phyloP scores from a whole-genome alignment of 495 filamentous ascomycete species.

The Aspergillus steynii region DNA sequence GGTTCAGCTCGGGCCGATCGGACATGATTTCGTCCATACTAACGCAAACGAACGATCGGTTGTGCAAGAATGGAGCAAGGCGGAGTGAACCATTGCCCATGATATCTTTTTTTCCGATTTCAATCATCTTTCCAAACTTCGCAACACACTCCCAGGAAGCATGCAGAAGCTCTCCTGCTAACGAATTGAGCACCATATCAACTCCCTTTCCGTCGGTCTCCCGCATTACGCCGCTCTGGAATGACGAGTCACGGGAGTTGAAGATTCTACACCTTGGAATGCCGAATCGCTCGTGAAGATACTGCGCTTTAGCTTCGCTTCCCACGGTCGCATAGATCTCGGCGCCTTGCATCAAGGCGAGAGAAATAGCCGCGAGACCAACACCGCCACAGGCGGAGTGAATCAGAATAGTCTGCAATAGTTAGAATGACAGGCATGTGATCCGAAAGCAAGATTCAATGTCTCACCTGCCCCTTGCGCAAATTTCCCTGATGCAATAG shows the following conservation, averaged over 20 bases:
- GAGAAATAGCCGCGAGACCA: constrained; percentile 22
- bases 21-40: constrained; percentile 13
- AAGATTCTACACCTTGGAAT: constrained; percentile 49
- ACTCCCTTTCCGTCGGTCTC: constrained; percentile 49
- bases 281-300: constrained; percentile 30
- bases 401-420: constrained; percentile 32
- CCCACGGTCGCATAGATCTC: constrained; percentile 48
- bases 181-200: constrained; percentile 51
- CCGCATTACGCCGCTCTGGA: constrained; percentile 40
- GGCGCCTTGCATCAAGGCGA: constrained; percentile 13
- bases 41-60: constrained; percentile 26
- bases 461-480: constrained; percentile 1
- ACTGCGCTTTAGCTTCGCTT: constrained; percentile 36
- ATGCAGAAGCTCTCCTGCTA: constrained; percentile 47
- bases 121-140: constrained; percentile 51
- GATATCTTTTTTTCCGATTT: constrained; percentile 38
- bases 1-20: background rate
- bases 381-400: constrained; percentile 28
- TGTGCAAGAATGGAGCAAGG: constrained; percentile 38
- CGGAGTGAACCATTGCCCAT: constrained; percentile 19
- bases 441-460: too few relatives aligned
- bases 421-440: constrained; percentile 11
- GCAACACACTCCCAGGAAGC: constrained; percentile 54
- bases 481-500: background rate
- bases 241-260: constrained; percentile 44